phyloP scores from a whole-genome alignment of 768 basidiomycete species.

The Russula olivacea region DNA sequence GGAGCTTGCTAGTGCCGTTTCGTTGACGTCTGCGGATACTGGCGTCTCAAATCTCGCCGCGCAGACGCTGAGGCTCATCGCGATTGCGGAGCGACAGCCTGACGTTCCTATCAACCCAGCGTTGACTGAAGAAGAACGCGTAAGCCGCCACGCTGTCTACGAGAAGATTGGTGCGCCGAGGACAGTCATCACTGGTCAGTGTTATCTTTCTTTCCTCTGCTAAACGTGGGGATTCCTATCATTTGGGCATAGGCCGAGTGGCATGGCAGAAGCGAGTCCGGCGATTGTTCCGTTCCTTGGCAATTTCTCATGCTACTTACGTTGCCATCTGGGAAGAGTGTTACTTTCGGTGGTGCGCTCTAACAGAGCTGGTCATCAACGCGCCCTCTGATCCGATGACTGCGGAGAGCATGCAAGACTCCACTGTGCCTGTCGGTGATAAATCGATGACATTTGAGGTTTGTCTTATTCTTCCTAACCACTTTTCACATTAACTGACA shows the following conservation, averaged over 20 bases:
- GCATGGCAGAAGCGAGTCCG: conserved; percentile 77
- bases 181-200: conserved; percentile 58
- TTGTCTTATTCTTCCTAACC: background rate
- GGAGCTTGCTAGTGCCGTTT: conserved; percentile 68
- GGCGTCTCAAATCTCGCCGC: conserved; percentile 64
- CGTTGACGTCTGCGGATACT: conserved; percentile 63
- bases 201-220: background rate
- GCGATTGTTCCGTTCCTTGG: conserved; percentile 58
- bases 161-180: conserved; percentile 76
- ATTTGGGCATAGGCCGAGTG: conserved; percentile 51
- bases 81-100: conserved; percentile 59
- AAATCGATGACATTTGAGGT: conserved; percentile 38
- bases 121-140: conserved; percentile 54
- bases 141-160: conserved; percentile 66
- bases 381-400: conserved; percentile 29
- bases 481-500: conserved; percentile 17
- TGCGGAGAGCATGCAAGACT: conserved; percentile 29
- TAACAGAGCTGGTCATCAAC: conserved; percentile 54
- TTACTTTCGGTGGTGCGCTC: conserved; percentile 64
- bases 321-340: conserved; percentile 80
- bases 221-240: background rate
- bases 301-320: conserved; percentile 59
- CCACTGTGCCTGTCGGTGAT: conserved; percentile 33
- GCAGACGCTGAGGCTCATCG: conserved; percentile 59
- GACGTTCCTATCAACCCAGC: conserved; percentile 47